These are phyloP conservation scores for Lentinula aciculospora DNA, from an alignment of 768 basidiomycete genomes.

Conservation along the genomic window DNA sequence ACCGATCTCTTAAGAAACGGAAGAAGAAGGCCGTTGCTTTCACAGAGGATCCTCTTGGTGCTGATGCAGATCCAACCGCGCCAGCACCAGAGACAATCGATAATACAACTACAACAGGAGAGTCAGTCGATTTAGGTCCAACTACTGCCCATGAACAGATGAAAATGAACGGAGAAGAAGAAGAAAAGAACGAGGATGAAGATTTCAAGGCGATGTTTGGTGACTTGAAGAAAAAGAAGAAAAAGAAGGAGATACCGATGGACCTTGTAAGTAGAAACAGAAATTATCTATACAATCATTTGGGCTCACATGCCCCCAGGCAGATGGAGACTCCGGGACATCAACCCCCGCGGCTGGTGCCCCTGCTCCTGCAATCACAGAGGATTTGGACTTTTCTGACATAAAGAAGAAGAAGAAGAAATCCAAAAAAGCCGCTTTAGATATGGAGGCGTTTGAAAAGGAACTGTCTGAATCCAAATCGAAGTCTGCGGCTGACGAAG, in stretches of 20 bases:
- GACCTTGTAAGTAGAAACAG: conserved; percentile 54
- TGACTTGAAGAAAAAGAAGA: conserved; percentile 89
- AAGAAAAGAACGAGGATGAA: conserved; percentile 56
- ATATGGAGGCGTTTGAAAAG: conserved; percentile 93
- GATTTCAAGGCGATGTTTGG: conserved; percentile 83
- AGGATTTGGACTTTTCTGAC: conserved; percentile 91
- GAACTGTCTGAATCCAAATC: conserved; percentile 72
- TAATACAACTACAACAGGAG: conserved; percentile 61
- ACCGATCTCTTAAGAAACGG: conserved; percentile 79
- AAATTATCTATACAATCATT: conserved; percentile 6
- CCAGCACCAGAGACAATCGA: conserved; percentile 75
- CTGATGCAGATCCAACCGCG: conserved; percentile 76
- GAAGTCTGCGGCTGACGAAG: conserved; percentile 49
- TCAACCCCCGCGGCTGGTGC: conserved; percentile 49
- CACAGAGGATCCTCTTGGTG: conserved; percentile 76
- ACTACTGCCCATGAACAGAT: conserved; percentile 73
- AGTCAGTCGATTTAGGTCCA: conserved; percentile 72
- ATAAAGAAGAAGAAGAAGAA: conserved; percentile 96
- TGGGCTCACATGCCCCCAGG: conserved; percentile 28
- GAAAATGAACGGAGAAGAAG: conserved; percentile 41
- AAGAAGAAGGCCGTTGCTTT: conserved; percentile 88
- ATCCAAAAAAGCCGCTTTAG: conserved; percentile 83
- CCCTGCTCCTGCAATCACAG: conserved; percentile 41
- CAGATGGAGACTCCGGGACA: conserved; percentile 54
- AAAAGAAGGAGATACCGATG: conserved; percentile 86